A percentile compares a stretch with the other conserved stretches of the same genome.
phyloP scores from a whole-genome alignment of 306 rosid genomes.

The Cicer bijugum region DNA sequence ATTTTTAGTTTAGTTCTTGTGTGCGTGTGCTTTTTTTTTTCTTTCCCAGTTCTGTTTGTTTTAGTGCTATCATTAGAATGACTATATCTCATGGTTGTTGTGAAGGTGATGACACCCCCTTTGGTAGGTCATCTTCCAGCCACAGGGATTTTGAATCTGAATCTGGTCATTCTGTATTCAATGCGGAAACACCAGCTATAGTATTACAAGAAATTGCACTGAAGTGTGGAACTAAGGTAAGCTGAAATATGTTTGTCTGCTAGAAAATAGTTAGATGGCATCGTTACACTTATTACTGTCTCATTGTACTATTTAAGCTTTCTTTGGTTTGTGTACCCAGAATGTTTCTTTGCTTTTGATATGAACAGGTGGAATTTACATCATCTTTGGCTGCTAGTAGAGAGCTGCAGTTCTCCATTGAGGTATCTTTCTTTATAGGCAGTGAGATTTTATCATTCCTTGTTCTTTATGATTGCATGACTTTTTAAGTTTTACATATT shows the following conservation, averaged over 20 bases:
- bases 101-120: slow-evolving; percentile 76
- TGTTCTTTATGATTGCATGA: slow-evolving; percentile 30
- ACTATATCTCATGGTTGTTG: slow-evolving; percentile 44
- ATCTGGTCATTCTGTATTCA: slow-evolving; percentile 60
- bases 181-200: slow-evolving; percentile 64
- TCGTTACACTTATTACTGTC: slow-evolving; percentile 33
- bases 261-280: slow-evolving; percentile 37
- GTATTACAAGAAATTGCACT: slow-evolving; percentile 84
- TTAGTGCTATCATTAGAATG: slow-evolving; percentile 37
- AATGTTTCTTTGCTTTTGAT: slow-evolving; percentile 40
- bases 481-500: slow-evolving; percentile 21
- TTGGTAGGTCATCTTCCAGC: slow-evolving; percentile 73
- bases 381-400: slow-evolving; percentile 69
- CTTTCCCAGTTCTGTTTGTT: slow-evolving; percentile 28
- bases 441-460: slow-evolving; percentile 23
- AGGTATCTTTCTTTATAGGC: slow-evolving; percentile 58
- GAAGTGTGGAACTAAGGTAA: slow-evolving; percentile 94
- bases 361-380: slow-evolving; percentile 75
- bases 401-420: slow-evolving; percentile 77
- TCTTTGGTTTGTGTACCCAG: slow-evolving; percentile 38
- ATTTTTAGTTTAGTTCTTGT: slow-evolving; percentile 11
- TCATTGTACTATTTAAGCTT: slow-evolving; percentile 14
- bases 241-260: slow-evolving; percentile 32
- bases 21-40: not conserved
- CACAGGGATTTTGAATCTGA: slow-evolving; percentile 72